phyloP scores from a whole-genome alignment of 306 rosid genomes.

The Acacia crassicarpa region DNA sequence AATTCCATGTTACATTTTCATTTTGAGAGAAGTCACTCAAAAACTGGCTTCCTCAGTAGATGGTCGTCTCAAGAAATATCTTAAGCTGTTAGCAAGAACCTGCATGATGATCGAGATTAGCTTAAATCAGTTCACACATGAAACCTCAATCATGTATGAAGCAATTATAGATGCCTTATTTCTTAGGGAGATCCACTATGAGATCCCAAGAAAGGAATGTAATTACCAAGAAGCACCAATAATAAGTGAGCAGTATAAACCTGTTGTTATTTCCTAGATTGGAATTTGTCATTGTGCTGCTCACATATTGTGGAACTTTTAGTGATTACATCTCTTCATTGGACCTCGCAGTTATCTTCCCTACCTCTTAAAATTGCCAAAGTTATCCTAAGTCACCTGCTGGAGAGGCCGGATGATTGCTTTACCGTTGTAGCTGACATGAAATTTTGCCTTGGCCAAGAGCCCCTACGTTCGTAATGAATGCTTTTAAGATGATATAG shows the following conservation, averaged over 20 bases:
- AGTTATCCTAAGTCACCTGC: constrained; percentile 54
- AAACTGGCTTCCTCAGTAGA: background rate
- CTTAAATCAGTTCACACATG: constrained; percentile 19
- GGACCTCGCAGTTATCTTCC: too few relatives aligned
- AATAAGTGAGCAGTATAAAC: too few relatives aligned
- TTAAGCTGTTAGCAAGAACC: constrained; percentile 45
- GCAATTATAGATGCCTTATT: constrained; percentile 11
- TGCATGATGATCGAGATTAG: constrained; percentile 35
- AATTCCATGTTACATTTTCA: background rate
- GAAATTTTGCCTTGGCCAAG: constrained; percentile 91
- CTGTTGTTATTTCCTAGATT: too few relatives aligned
- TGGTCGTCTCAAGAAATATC: background rate
- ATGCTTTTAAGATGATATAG: constrained; percentile 10
- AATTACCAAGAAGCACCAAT: too few relatives aligned
- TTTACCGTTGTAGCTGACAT: constrained; percentile 80
- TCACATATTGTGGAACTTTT: too few relatives aligned
- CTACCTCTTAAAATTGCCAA: background rate
- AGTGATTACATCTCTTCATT: too few relatives aligned
- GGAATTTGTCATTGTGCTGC: too few relatives aligned
- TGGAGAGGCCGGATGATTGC: constrained; percentile 73
- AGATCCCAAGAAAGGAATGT: too few relatives aligned
- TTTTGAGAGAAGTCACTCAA: background rate
- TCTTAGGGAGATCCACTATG: background rate
- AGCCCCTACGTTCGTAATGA: constrained; percentile 56
- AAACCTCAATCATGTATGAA: background rate